A percentile compares a stretch with the other conserved stretches of the same genome.
These are phyloP conservation scores for Starmerella roubikii DNA, from an alignment of 805 yeast genomes.

Conservation along the genomic window DNA sequence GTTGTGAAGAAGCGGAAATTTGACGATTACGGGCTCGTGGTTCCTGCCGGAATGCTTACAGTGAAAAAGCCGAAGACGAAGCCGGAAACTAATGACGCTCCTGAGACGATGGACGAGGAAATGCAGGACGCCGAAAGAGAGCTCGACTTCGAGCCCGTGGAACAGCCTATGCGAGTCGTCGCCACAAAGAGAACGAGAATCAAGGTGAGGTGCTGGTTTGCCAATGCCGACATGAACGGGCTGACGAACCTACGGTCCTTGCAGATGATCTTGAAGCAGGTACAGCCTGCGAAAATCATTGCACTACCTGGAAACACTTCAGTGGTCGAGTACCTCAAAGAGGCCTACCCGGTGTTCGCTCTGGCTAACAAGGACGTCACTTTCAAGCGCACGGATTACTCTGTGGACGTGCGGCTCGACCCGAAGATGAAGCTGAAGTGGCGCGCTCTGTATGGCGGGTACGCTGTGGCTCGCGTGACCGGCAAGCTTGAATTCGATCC, in stretches of 20 bases:
- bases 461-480: constrained; percentile 64
- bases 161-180: constrained; percentile 36
- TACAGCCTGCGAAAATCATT: constrained; percentile 65
- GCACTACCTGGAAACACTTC: constrained; percentile 31
- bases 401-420: constrained; percentile 41
- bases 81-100: not conserved
- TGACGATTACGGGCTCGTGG: constrained; percentile 81
- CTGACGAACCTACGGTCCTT: constrained; percentile 73
- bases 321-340: constrained; percentile 12
- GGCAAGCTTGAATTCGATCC: constrained; percentile 35
- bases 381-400: constrained; percentile 14
- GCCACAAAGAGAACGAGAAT: constrained; percentile 26
- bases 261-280: constrained; percentile 56
- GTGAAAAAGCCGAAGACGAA: not conserved
- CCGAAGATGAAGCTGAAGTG: constrained; percentile 56
- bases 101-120: not conserved
- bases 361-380: constrained; percentile 8
- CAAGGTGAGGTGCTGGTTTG: constrained; percentile 51
- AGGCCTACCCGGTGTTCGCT: constrained; percentile 1
- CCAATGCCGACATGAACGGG: constrained; percentile 72
- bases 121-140: not conserved
- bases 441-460: constrained; percentile 75
- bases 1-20: constrained; percentile 42
- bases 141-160: constrained; percentile 14
- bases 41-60: constrained; percentile 32